phyloP scores from a whole-genome alignment of 208 protist species.

The Entamoeba histolytica region DNA sequence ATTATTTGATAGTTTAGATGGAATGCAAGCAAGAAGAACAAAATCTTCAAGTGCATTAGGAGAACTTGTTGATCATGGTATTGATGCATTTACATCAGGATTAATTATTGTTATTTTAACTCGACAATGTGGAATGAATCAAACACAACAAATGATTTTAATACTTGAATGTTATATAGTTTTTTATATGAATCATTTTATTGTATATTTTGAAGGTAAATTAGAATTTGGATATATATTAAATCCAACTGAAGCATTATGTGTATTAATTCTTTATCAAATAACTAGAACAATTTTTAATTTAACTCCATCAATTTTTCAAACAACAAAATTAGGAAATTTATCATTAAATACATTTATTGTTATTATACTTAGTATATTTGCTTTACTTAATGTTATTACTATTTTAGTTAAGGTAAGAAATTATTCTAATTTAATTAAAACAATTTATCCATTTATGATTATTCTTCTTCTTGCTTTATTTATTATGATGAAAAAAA shows the following conservation, averaged over 20 bases:
- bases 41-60: not conserved
- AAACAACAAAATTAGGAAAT: not conserved
- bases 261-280: not conserved
- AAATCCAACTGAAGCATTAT: not conserved
- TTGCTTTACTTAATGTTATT: not conserved
- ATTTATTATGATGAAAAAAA: not conserved
- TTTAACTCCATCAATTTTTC: not conserved
- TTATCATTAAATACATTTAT: not conserved
- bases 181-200: not conserved
- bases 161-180: not conserved
- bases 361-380: not conserved
- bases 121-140: not conserved
- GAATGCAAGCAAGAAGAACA: not conserved
- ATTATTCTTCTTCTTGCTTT: not conserved
- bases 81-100: not conserved
- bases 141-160: not conserved
- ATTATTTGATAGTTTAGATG: not conserved
- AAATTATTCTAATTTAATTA: not conserved
- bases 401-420: not conserved
- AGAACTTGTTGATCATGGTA: not conserved
- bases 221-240: not conserved
- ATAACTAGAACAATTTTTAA: not conserved
- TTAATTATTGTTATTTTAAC: not conserved
- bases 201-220: not conserved
- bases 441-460: not conserved